Evolutionary conservation across 352 stramenopile species (phyloP), one percentile per base, ranked within the genome.

Genomic region (Bremia lactucae): DNA sequence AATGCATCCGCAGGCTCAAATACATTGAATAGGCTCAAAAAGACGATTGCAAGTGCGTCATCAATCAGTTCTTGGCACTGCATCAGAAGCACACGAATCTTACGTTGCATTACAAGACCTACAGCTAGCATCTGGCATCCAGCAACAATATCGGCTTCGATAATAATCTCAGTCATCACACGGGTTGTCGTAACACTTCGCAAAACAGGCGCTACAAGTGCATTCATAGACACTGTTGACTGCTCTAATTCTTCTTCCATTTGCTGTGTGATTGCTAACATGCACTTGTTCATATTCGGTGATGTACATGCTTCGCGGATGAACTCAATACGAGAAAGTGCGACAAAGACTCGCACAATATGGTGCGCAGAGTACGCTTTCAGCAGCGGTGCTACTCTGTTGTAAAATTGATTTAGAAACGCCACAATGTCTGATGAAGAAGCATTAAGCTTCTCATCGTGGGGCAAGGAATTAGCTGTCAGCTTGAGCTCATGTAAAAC

Each of bases 1-100:
- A 84, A 84, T 2, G 53, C 42, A 41, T 78, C 55, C 5, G 71
- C 53, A 4, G 72, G 68, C 37, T 73, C 62, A 24, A 71, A 77
- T 7, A 61, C 56, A 37, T 72, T 72, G 55, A 65, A 78, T 1
- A 84, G 33, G 0, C 59, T 64, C 6, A 36, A 59, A 44, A 82
- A 84, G 14, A 76, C 52, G 5, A 80, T 46, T 6, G 63, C 55
- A 14, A 84, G 44, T 0, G 43, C 62, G 18, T 82, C 59, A 26
- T 80, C 54, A 6, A 67, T 40, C 13, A 77, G 35, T 3, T 49
- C 10, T 7, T 46, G 15, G 13, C 56, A 64, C 46, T 70, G 59
- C 28, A 79, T 63, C 1, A 83, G 42, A 8, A 81, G 10, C 13
- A 68, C 48, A 2, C 68, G 65, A 10, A 83, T 49, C 16, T 77